A percentile compares a stretch with the other conserved stretches of the same genome.
These are phyloP conservation scores for Monosporascus sp. DNA, from an alignment of 2,329 filamentous ascomycete genomes.

Conservation along the genomic window DNA sequence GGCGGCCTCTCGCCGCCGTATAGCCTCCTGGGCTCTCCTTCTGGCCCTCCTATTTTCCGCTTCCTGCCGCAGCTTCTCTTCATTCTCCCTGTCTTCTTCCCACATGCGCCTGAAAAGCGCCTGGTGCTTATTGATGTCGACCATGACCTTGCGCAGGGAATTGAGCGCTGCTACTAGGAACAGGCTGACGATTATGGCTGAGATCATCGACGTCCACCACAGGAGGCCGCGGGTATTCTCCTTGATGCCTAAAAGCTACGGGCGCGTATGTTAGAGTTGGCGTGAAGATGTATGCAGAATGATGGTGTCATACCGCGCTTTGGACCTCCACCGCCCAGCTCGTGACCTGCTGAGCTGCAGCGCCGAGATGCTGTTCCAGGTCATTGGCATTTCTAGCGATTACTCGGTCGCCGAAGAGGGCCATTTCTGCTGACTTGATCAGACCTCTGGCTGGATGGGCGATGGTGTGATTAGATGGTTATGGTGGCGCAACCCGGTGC, in stretches of 20 bases:
- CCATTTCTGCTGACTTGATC: too few relatives aligned
- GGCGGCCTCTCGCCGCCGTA: not conserved
- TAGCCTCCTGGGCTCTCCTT: not conserved
- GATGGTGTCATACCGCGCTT: too few relatives aligned
- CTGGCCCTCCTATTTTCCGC: constrained; percentile 2
- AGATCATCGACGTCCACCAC: constrained; percentile 17
- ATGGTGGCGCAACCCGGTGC: too few relatives aligned
- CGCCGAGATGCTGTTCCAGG: too few relatives aligned
- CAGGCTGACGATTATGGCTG: constrained; percentile 7
- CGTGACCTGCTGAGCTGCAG: too few relatives aligned
- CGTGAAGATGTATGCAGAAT: too few relatives aligned
- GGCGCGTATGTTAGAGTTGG: too few relatives aligned
- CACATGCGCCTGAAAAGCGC: constrained; percentile 16
- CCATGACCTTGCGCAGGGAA: constrained; percentile 10
- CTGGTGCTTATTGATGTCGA: constrained; percentile 12
- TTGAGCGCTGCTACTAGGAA: not conserved
- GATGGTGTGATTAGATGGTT: too few relatives aligned
- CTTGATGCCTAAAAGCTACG: constrained; percentile 13
- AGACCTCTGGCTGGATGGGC: too few relatives aligned
- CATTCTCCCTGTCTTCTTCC: constrained; percentile 12
- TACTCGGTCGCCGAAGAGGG: too few relatives aligned
- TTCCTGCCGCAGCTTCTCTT: constrained; percentile 2
- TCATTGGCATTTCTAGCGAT: too few relatives aligned
- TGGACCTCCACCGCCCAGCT: too few relatives aligned
- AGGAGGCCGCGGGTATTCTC: constrained; percentile 12